These are phyloP conservation scores for Taiwanofungus camphoratus DNA, from an alignment of 1,284 basidiomycete genomes.

Conservation along the genomic window DNA sequence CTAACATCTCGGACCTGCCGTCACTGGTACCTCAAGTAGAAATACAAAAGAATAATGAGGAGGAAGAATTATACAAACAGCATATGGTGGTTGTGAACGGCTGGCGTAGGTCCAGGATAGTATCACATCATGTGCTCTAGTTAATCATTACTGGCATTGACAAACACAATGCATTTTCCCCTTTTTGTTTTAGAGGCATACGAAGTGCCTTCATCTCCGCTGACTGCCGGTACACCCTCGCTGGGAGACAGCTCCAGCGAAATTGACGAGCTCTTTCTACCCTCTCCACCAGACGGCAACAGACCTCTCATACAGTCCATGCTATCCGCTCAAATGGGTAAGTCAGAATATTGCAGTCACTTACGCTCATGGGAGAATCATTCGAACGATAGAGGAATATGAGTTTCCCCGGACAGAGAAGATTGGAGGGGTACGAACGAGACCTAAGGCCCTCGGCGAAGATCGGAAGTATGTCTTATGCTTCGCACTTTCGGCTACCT, in stretches of 20 bases:
- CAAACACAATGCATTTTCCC: neutral
- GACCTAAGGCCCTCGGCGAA: slow-evolving; percentile 18
- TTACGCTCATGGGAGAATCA: neutral
- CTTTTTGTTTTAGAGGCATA: slow-evolving; percentile 9
- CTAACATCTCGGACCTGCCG: slow-evolving; percentile 11
- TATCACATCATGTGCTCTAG: neutral
- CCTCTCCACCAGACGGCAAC: slow-evolving; percentile 34
- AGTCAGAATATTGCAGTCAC: neutral
- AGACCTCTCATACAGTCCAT: slow-evolving; percentile 28
- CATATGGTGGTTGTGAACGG: slow-evolving; percentile 54
- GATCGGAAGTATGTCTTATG: slow-evolving; percentile 18
- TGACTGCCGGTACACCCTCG: slow-evolving; percentile 28
- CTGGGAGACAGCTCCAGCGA: slow-evolving; percentile 28
- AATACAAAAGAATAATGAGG: slow-evolving; percentile 33
- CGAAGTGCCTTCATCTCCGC: slow-evolving; percentile 20
- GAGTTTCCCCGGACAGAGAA: slow-evolving; percentile 24
- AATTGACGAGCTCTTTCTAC: slow-evolving; percentile 39
- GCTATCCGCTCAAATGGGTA: slow-evolving; percentile 40
- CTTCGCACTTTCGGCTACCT: neutral
- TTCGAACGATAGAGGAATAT: slow-evolving; percentile 28
- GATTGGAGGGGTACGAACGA: slow-evolving; percentile 15
- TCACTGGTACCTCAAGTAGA: slow-evolving; percentile 19
- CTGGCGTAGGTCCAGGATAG: slow-evolving; percentile 39
- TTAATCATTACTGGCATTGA: neutral
- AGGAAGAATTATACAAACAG: slow-evolving; percentile 35